phyloP scores from a whole-genome alignment of 805 yeast genomes.

The Pichia paraexigua region DNA sequence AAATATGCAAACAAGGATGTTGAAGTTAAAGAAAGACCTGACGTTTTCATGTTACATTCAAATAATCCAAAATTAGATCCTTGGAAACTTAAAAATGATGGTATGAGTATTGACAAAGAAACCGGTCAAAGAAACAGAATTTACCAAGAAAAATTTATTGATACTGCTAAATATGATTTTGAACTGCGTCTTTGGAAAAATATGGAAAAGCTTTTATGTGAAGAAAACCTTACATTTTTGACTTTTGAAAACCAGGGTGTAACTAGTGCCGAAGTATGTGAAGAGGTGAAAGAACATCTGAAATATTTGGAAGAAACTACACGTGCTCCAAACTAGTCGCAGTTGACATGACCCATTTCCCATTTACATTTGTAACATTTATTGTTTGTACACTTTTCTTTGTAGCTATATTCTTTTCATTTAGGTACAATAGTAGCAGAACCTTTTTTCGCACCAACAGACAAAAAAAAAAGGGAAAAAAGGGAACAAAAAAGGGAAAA shows the following conservation, averaged over 20 bases:
- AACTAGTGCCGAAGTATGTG: background rate
- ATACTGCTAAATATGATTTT: conserved; percentile 44
- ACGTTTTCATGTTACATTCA: conserved; percentile 49
- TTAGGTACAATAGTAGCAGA: no score
- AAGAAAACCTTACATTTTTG: conserved; percentile 13
- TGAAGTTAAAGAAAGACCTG: conserved; percentile 23
- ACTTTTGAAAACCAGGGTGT: background rate
- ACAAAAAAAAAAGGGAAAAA: no score
- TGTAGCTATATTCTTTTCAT: no score
- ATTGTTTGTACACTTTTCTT: no score
- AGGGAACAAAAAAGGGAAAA: no score
- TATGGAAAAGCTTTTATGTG: conserved; percentile 49
- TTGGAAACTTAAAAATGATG: conserved; percentile 38
- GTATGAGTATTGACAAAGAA: conserved; percentile 29
- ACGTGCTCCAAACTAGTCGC: background rate
- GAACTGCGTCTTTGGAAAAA: conserved; percentile 52
- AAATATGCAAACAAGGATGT: conserved; percentile 18
- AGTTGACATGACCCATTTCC: no score
- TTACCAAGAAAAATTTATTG: conserved; percentile 49
- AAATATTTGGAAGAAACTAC: background rate
- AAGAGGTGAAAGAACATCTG: background rate
- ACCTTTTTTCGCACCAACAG: no score
- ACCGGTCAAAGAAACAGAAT: conserved; percentile 44
- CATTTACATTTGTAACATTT: no score
- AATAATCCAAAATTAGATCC: conserved; percentile 65